phyloP scores from a whole-genome alignment of 805 yeast species.

The Starmerella roubikii region DNA sequence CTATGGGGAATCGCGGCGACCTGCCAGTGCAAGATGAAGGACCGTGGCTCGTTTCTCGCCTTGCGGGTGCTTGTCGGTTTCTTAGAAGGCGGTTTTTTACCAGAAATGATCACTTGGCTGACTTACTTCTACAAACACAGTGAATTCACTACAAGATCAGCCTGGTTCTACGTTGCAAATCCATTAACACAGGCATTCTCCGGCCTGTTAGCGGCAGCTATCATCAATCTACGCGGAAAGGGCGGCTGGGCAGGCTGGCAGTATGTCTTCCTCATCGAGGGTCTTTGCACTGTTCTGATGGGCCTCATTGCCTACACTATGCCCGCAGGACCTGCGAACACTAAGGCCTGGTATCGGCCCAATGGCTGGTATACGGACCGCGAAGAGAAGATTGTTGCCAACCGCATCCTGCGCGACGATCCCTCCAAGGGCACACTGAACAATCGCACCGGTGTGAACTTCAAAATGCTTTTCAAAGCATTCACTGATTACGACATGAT shows the following conservation, averaged over 20 bases:
- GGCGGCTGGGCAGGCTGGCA: constrained; percentile 44
- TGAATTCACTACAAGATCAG: constrained; percentile 45
- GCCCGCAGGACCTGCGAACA: constrained; percentile 45
- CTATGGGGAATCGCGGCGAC: constrained; percentile 46
- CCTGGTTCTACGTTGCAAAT: constrained; percentile 46
- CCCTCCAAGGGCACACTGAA: constrained; percentile 53
- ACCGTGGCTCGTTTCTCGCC: constrained; percentile 32
- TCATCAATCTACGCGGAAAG: constrained; percentile 38
- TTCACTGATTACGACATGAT: constrained; percentile 39
- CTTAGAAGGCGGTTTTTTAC: constrained; percentile 59
- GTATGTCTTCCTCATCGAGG: constrained; percentile 55
- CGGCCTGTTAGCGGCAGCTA: constrained; percentile 40
- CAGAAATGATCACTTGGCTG: constrained; percentile 49
- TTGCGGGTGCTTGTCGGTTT: constrained; percentile 42
- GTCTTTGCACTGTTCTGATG: constrained; percentile 39
- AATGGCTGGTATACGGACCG: constrained; percentile 42
- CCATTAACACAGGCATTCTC: constrained; percentile 36
- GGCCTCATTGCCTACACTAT: constrained; percentile 38
- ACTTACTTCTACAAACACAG: constrained; percentile 49
- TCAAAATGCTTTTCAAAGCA: constrained; percentile 31
- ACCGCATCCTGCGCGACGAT: constrained; percentile 48
- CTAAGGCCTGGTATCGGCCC: constrained; percentile 37
- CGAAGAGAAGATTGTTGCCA: constrained; percentile 46
- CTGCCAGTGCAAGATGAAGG: constrained; percentile 36
- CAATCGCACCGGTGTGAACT: constrained; percentile 40